Conservation (phyloP, 176 grass and related monocot genomes). For the bread wheat (Triticum aestivum) region DNA sequence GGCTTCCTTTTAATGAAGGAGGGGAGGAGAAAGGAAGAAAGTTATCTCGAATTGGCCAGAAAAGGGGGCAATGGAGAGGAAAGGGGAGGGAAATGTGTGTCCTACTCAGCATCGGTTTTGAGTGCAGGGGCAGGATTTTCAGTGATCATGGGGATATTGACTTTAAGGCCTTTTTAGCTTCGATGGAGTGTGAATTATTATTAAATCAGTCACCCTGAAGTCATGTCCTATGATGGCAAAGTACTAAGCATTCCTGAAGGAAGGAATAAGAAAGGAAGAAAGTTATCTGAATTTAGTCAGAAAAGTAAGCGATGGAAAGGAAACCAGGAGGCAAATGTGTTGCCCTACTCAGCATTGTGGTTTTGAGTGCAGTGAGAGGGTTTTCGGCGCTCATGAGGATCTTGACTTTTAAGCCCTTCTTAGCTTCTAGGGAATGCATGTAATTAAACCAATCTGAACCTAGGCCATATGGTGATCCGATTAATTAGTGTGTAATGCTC, state of each 20-base stretch:
- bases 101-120: background rate
- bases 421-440: no score
- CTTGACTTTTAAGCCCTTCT: background rate
- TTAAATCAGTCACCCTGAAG: background rate
- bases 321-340: background rate
- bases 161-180: conserved; percentile 11
- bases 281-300: no score
- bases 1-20: background rate
- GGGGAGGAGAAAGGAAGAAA: background rate
- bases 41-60: conserved; percentile 10
- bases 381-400: background rate
- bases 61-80: background rate
- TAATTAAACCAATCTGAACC: no score
- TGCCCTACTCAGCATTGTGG: background rate
- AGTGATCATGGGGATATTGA: background rate
- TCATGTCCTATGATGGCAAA: background rate
- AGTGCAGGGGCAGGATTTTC: conserved; percentile 12
- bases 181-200: background rate
- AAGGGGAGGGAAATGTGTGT: background rate
- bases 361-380: background rate
- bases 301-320: background rate
- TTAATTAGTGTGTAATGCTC: no score
- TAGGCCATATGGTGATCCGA: no score
- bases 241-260: background rate
- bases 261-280: no score